Conservation (phyloP, 208 protist genomes). For the Herpetomonas muscarum region DNA sequence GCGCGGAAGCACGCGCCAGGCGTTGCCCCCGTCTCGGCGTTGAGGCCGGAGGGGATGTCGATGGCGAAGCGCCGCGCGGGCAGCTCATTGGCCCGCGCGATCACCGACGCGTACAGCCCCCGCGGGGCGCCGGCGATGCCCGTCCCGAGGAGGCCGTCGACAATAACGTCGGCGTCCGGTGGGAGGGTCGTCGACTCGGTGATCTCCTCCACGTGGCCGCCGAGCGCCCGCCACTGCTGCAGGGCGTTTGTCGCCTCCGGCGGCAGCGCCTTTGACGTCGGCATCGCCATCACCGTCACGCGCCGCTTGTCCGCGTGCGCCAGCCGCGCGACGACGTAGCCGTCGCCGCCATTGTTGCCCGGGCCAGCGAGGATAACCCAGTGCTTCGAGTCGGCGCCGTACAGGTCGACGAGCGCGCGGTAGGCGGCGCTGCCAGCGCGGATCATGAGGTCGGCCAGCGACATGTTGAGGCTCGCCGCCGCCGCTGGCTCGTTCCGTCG, state of each 20-base stretch:
- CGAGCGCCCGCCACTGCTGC: conserved; percentile 26
- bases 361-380: conserved; percentile 77
- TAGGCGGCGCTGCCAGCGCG: conserved; percentile 57
- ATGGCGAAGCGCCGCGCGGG: conserved; percentile 60
- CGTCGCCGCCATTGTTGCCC: conserved; percentile 87
- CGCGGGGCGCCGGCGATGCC: conserved; percentile 60
- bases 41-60: conserved; percentile 83
- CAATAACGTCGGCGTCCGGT: conserved; percentile 53
- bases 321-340: conserved; percentile 69
- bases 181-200: conserved; percentile 13
- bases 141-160: conserved; percentile 80
- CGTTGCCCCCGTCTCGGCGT: conserved; percentile 66
- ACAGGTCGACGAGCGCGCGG: conserved; percentile 30
- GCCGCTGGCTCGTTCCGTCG: conserved; percentile 55
- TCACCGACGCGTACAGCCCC: conserved; percentile 52
- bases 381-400: conserved; percentile 26
- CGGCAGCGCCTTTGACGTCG: conserved; percentile 42
- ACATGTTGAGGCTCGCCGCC: conserved; percentile 42
- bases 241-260: conserved; percentile 50
- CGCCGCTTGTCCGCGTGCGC: conserved; percentile 20
- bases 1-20: conserved; percentile 59
- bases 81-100: conserved; percentile 48
- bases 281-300: conserved; percentile 68
- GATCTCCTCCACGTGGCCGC: conserved; percentile 16
- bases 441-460: conserved; percentile 67